These are phyloP conservation scores for Papiliotrema flavescens DNA, from an alignment of 1,284 basidiomycete genomes.

Conservation along the genomic window DNA sequence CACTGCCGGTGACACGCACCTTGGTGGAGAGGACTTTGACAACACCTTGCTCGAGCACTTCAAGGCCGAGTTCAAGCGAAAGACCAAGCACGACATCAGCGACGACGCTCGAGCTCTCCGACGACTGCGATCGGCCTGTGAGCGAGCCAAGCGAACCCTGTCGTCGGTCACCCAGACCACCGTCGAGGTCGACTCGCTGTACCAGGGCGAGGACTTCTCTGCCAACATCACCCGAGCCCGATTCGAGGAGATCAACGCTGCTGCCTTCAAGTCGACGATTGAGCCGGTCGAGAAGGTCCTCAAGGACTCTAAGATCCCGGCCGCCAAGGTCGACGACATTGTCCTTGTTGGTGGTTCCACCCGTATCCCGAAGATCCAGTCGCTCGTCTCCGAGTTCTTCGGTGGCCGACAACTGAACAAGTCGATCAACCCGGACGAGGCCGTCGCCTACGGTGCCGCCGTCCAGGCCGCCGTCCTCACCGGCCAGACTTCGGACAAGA, in stretches of 20 bases:
- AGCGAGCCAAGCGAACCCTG: slow-evolving; percentile 98
- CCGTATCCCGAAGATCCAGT: slow-evolving; percentile 99
- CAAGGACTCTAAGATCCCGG: slow-evolving; percentile 96
- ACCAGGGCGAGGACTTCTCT: slow-evolving; percentile 84
- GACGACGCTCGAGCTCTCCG: slow-evolving; percentile 93
- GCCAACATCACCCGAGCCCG: slow-evolving; percentile 96
- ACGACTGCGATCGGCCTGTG: slow-evolving; percentile 92
- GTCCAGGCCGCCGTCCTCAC: slow-evolving; percentile 96
- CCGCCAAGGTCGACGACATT: slow-evolving; percentile 97
- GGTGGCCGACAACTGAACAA: slow-evolving; percentile 97
- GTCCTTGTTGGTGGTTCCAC: slow-evolving; percentile 99
- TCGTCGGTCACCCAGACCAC: slow-evolving; percentile 98
- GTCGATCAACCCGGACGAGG: slow-evolving; percentile 95
- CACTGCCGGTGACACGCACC: slow-evolving; percentile 95
- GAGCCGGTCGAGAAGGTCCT: slow-evolving; percentile 99
- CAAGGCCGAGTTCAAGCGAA: slow-evolving; percentile 66
- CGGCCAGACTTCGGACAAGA: slow-evolving; percentile 93
- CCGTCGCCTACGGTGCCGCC: slow-evolving; percentile 92
- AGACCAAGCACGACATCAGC: slow-evolving; percentile 81
- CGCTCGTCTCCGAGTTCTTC: slow-evolving; percentile 97
- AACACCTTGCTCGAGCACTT: slow-evolving; percentile 90
- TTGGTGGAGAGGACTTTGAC: slow-evolving; percentile 99
- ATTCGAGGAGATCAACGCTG: slow-evolving; percentile 98
- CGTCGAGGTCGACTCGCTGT: slow-evolving; percentile 98
- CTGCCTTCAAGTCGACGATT: slow-evolving; percentile 91